A percentile compares a stretch with the other conserved stretches of the same genome.
Evolutionary conservation across 2,329 filamentous ascomycete genomes (phyloP).

Genomic region (Aspergillus fructus): DNA sequence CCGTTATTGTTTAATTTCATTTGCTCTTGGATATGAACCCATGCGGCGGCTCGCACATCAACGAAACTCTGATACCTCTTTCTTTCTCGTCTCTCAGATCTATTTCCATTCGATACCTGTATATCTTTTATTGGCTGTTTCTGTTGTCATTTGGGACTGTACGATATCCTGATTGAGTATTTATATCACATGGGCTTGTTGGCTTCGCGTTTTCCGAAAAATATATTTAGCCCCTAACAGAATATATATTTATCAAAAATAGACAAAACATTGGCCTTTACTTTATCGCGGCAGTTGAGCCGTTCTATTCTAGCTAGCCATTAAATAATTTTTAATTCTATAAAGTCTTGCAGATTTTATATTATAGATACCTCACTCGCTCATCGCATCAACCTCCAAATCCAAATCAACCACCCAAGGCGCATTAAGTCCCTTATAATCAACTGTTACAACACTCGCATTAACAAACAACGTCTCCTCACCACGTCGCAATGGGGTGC

Average conservation of each 20-base stretch:
- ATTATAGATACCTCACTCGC: too few species aligned
- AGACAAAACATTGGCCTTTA: not conserved
- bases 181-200: not conserved
- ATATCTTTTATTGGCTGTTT: constrained; percentile 8
- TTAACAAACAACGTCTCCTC: constrained; percentile 59
- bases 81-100: constrained; percentile 7
- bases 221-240: not conserved
- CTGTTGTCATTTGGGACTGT: constrained; percentile 9
- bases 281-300: not conserved
- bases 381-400: not conserved
- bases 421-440: constrained; percentile 51
- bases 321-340: too few species aligned
- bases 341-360: too few species aligned
- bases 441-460: constrained; percentile 55
- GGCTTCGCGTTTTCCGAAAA: not conserved
- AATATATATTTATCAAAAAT: not conserved
- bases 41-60: constrained; percentile 8
- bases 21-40: constrained; percentile 11
- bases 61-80: constrained; percentile 6
- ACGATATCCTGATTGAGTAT: constrained; percentile 9
- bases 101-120: constrained; percentile 11
- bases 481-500: constrained; percentile 40
- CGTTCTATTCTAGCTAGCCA: not conserved
- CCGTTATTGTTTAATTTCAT: constrained; percentile 8
- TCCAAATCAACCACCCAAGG: constrained; percentile 60